Evolutionary conservation across 305 asterid genomes (phyloP), one percentile per base, ranked within the genome.

Genomic region (Fraxinus albicans): DNA sequence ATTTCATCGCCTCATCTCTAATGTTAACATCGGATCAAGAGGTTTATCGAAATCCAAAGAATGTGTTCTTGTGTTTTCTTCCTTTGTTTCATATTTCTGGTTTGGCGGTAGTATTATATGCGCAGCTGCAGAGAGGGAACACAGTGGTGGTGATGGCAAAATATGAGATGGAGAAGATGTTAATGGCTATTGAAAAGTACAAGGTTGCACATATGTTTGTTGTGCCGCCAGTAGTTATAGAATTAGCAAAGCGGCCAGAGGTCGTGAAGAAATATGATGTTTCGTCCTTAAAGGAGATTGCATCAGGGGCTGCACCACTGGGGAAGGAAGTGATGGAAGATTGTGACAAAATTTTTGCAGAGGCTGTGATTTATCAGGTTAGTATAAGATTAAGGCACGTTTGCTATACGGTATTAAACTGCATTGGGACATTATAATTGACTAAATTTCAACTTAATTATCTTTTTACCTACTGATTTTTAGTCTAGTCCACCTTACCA

Each of bases 101-200:
- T 6, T 53, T 87, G 80, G 76, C 84, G 6, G 79, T 29, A 3
- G 7, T 84, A 27, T 3, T 77, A 53, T 89, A 80, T 17, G 81
- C 88, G 2, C 91, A 90, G 85, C 78, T 90, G 35, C 91, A 81
- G 81, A 81, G 89, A 79, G 93, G 88, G 75, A 88, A 86, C 55
- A 2, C 77, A 15, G 91, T 82, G 79, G 93, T 88, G 29, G 81
- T 80, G 27, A 88, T 87, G 92, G 70, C 70, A 27, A 80, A 40
- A 79, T 84, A 82, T 27, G 91, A 80, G 9, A 80, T 87, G 79
- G 84, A 78, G 76, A 79, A 83, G 73, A 77, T 85, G 84, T 73
- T 90, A 79, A 72, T 8, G 40, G 85, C 84, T 25, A 74, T 91
- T 29, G 86, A 88, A 74, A 76, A 34, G 79, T 80, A 85, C 60